Evolutionary conservation across 192 early-diverging fungal genomes (phyloP).

Genomic region (Linnemannia schmuckeri): DNA sequence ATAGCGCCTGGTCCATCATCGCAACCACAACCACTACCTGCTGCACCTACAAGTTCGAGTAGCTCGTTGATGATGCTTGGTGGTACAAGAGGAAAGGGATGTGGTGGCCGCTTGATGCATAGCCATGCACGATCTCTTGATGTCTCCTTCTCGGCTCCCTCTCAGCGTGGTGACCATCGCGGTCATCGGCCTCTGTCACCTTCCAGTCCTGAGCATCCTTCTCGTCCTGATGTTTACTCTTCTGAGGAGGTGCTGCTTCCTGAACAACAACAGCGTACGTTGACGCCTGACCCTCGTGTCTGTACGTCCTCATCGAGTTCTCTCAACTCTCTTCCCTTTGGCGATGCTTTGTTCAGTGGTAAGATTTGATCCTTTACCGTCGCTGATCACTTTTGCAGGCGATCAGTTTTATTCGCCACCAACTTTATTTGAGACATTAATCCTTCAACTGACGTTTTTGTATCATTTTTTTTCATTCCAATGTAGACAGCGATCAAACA

Average conservation of each 20-base stretch:
- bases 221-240: not conserved
- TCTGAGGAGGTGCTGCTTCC: not conserved
- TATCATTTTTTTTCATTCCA: not conserved
- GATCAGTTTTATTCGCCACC: not conserved
- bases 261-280: not conserved
- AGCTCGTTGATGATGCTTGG: not conserved
- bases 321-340: not conserved
- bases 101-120: slow-evolving; percentile 12
- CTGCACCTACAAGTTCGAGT: not conserved
- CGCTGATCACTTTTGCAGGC: not conserved
- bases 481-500: not conserved
- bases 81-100: not conserved
- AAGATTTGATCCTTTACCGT: not conserved
- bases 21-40: not conserved
- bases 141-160: not conserved
- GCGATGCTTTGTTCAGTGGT: not conserved
- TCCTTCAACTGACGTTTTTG: not conserved
- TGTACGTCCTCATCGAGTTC: not conserved
- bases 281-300: not conserved
- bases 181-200: not conserved
- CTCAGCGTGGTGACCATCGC: not conserved
- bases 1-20: not conserved
- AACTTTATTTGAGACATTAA: not conserved
- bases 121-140: slow-evolving; percentile 34
- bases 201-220: not conserved